phyloP scores from a whole-genome alignment of 2,329 filamentous ascomycete genomes.

The Epichloe aotearoae region DNA sequence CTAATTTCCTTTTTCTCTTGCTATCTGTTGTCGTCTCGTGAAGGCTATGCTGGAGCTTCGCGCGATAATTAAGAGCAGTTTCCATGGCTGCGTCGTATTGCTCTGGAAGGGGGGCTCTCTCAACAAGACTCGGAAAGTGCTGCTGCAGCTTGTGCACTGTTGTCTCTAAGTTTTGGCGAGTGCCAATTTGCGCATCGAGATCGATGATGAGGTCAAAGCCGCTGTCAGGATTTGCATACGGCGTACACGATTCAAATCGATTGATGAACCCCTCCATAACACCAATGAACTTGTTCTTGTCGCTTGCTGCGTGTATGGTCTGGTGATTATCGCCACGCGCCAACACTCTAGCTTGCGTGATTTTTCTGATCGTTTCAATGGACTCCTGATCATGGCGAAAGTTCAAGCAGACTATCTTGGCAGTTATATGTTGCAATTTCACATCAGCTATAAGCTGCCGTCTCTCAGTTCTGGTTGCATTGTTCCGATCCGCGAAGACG shows the following conservation, averaged over 20 bases:
- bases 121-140: conserved; percentile 66
- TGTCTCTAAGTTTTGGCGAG: conserved; percentile 73
- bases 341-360: conserved; percentile 69
- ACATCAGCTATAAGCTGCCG: conserved; percentile 78
- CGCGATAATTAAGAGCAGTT: conserved; percentile 61
- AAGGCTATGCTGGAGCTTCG: conserved; percentile 63
- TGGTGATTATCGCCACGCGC: conserved; percentile 91
- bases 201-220: conserved; percentile 77
- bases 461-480: conserved; percentile 77
- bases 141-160: conserved; percentile 58
- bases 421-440: conserved; percentile 43
- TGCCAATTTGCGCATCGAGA: conserved; percentile 64
- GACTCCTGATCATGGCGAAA: conserved; percentile 74
- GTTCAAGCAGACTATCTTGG: conserved; percentile 71
- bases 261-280: conserved; percentile 94
- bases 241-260: conserved; percentile 69
- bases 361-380: conserved; percentile 56
- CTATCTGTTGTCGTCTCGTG: conserved; percentile 29
- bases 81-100: conserved; percentile 72
- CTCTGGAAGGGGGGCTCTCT: conserved; percentile 53
- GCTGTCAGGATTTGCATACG: conserved; percentile 56
- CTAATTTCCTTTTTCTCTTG: conserved; percentile 35
- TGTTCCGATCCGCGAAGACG: conserved; percentile 89
- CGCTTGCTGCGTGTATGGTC: conserved; percentile 79
- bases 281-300: conserved; percentile 58